Percentiles rank a stretch among this genome's conserved stretches.
These are phyloP conservation scores for Phytomonas francai DNA, from an alignment of 208 protist species.

Conservation along the genomic window DNA sequence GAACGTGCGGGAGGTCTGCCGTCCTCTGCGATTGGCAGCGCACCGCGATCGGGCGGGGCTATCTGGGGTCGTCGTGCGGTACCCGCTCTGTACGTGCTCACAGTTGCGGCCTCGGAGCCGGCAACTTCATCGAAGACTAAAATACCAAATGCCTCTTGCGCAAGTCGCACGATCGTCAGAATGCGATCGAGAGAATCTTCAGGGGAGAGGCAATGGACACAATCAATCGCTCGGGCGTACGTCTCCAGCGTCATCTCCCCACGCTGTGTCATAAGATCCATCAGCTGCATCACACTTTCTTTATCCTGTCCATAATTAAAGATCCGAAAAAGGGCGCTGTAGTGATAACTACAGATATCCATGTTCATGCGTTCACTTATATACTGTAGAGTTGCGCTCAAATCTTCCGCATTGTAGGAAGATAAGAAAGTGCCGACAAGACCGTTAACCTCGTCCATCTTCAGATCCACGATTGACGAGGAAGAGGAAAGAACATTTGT, in stretches of 20 bases:
- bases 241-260: constrained; percentile 50
- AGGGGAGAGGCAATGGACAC: constrained; percentile 53
- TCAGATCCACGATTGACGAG: constrained; percentile 7
- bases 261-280: constrained; percentile 59
- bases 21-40: neutral
- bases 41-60: neutral
- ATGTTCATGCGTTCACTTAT: constrained; percentile 60
- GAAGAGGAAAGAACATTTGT: neutral
- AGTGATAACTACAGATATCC: constrained; percentile 53
- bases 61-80: constrained; percentile 10
- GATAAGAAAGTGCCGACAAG: constrained; percentile 58
- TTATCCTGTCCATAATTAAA: constrained; percentile 69
- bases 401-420: constrained; percentile 55
- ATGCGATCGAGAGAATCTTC: constrained; percentile 39
- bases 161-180: constrained; percentile 31
- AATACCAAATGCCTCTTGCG: constrained; percentile 46
- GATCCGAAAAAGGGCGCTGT: constrained; percentile 71
- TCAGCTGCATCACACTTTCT: constrained; percentile 63
- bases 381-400: constrained; percentile 63
- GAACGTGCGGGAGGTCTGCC: neutral
- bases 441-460: constrained; percentile 57
- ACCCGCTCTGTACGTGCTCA: constrained; percentile 22
- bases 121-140: constrained; percentile 19
- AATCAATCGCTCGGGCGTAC: constrained; percentile 65
- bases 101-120: constrained; percentile 34